Evolutionary conservation across 768 basidiomycete species (phyloP).

Genomic region (Neoboletus brunneissimus): DNA sequence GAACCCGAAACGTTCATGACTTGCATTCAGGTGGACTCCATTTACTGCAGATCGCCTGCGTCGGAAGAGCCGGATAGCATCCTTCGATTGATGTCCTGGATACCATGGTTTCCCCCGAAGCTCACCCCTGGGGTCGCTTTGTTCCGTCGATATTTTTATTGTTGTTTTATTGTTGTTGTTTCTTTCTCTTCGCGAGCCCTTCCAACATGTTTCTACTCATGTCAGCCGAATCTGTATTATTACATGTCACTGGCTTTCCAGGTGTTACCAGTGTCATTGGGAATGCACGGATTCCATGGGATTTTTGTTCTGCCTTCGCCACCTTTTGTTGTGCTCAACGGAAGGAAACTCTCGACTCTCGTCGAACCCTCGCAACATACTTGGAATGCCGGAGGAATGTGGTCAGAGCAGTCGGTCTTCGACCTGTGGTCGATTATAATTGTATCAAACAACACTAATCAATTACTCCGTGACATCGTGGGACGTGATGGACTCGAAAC

Average conservation of each 20-base stretch:
- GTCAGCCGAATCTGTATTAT: neutral
- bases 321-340: neutral
- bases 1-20: neutral
- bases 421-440: neutral
- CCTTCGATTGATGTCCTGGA: neutral
- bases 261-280: neutral
- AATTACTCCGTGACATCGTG: neutral
- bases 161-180: neutral
- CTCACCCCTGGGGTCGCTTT: neutral
- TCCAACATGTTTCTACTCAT: neutral
- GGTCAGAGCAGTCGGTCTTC: neutral
- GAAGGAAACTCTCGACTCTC: neutral
- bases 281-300: neutral
- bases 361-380: too few relatives aligned
- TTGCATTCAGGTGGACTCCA: neutral
- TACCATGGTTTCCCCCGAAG: neutral
- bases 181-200: neutral
- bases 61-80: slow-evolving; percentile 6
- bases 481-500: neutral
- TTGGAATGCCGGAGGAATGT: neutral
- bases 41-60: neutral
- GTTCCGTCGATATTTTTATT: neutral
- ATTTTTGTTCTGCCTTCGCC: too few relatives aligned
- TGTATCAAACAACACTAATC: neutral
- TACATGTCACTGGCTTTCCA: neutral